Conservation (phyloP, 2,329 filamentous ascomycete genomes). For the Magnaporthiopsis rhizophila region DNA sequence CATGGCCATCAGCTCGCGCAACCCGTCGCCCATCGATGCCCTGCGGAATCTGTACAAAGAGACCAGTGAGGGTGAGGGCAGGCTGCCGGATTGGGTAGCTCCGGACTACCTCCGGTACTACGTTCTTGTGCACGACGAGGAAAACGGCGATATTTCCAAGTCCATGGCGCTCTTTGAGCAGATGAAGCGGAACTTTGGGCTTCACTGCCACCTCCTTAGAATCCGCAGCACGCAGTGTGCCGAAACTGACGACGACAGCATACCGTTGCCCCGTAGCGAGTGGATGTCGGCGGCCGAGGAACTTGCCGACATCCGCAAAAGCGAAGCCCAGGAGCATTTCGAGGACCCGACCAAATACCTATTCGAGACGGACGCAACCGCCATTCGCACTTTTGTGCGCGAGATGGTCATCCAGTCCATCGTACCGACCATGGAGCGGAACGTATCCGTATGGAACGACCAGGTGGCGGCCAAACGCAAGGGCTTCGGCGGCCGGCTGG, state of each 20-base stretch:
- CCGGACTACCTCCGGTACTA: constrained; percentile 93
- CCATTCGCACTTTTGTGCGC: constrained; percentile 80
- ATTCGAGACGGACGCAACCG: constrained; percentile 85
- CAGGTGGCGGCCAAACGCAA: constrained; percentile 86
- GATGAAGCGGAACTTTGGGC: constrained; percentile 97
- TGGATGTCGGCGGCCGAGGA: constrained; percentile 89
- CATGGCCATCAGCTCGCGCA: constrained; percentile 89
- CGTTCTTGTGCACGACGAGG: constrained; percentile 92
- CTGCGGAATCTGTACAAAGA: constrained; percentile 75
- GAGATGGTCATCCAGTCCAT: constrained; percentile 95
- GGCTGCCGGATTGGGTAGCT: constrained; percentile 77
- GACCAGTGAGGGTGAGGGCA: constrained; percentile 68
- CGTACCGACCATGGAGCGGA: constrained; percentile 91
- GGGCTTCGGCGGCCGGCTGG: constrained; percentile 86
- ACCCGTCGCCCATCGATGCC: constrained; percentile 75
- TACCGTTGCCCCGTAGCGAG: constrained; percentile 70
- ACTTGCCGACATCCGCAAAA: constrained; percentile 61
- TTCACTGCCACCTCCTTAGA: constrained; percentile 88
- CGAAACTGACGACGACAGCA: constrained; percentile 84
- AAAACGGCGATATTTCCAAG: constrained; percentile 83
- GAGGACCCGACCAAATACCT: constrained; percentile 64
- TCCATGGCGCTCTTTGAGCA: constrained; percentile 90
- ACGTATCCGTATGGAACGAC: constrained; percentile 90
- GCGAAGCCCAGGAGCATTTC: constrained; percentile 25
- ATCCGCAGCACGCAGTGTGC: constrained; percentile 78